These are phyloP conservation scores for Alternaria postmessia DNA, from an alignment of 2,329 filamentous ascomycete genomes.

Conservation along the genomic window DNA sequence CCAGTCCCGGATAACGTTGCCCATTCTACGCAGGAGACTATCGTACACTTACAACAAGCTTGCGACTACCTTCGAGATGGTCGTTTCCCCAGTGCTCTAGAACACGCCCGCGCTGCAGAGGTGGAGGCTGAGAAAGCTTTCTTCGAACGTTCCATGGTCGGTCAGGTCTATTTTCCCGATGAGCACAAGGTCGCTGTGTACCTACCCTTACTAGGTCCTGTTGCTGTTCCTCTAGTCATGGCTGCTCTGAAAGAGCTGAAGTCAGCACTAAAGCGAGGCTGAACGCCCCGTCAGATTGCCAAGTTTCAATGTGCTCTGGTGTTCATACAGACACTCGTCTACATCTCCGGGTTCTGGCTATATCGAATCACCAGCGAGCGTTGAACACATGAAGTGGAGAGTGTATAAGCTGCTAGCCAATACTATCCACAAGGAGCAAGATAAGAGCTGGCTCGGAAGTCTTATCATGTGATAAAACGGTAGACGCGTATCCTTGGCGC, in stretches of 20 bases:
- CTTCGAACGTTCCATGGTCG: constrained; percentile 99
- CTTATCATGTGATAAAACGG: background rate
- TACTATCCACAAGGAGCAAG: background rate
- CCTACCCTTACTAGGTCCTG: constrained; percentile 85
- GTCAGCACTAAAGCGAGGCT: constrained; percentile 28
- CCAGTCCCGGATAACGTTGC: constrained; percentile 89
- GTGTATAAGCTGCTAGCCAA: background rate
- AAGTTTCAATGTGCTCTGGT: background rate
- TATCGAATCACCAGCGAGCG: background rate
- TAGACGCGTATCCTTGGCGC: background rate
- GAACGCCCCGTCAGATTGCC: constrained; percentile 6
- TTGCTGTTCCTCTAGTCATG: constrained; percentile 89
- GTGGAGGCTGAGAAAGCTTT: constrained; percentile 91
- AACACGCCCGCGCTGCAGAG: constrained; percentile 84
- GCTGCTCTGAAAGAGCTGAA: constrained; percentile 76
- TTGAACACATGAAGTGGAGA: background rate
- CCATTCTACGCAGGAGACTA: constrained; percentile 80
- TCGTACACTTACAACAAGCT: constrained; percentile 77
- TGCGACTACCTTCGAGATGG: constrained; percentile 74
- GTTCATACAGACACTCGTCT: background rate
- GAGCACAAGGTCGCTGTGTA: constrained; percentile 99
- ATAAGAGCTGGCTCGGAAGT: background rate
- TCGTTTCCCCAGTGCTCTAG: constrained; percentile 71
- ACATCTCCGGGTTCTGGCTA: background rate
- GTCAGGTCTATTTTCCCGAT: constrained; percentile 97